Evolutionary conservation across 345 rosid genomes (phyloP).

Genomic region (Gossypium ekmanianum): DNA sequence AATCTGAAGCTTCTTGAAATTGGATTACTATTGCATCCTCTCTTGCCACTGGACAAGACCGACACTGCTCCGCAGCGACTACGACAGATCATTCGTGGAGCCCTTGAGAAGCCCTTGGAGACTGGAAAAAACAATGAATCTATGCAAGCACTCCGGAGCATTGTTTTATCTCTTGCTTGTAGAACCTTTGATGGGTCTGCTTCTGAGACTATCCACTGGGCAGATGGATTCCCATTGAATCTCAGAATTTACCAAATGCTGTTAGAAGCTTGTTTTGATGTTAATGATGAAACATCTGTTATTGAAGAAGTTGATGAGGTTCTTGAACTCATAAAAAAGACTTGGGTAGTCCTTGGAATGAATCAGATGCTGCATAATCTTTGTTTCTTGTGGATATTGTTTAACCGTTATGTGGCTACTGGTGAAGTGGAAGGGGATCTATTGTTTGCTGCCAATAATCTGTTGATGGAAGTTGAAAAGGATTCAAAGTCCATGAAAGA

Average conservation of each 20-base stretch:
- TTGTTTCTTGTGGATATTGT: conserved; percentile 85
- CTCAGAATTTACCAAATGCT: conserved; percentile 68
- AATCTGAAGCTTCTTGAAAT: conserved; percentile 79
- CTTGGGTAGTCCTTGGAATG: conserved; percentile 83
- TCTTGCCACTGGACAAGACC: conserved; percentile 49
- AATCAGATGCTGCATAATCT: conserved; percentile 72
- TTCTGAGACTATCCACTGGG: conserved; percentile 81
- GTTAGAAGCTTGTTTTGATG: conserved; percentile 82
- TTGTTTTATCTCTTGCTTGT: conserved; percentile 66
- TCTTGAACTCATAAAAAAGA: conserved; percentile 81
- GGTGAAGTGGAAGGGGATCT: conserved; percentile 77
- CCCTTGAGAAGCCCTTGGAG: conserved; percentile 57
- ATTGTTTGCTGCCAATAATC: conserved; percentile 67
- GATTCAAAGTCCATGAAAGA: conserved; percentile 61
- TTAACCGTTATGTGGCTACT: conserved; percentile 66
- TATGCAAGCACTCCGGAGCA: conserved; percentile 60
- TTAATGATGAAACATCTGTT: conserved; percentile 60
- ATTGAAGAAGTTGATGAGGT: conserved; percentile 89
- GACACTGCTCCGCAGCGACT: conserved; percentile 50
- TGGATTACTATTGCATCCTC: conserved; percentile 77
- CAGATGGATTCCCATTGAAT: conserved; percentile 84
- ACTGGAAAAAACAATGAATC: conserved; percentile 70
- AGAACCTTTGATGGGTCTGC: conserved; percentile 58
- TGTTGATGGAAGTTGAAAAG: conserved; percentile 62
- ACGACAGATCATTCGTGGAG: conserved; percentile 49